Conservation (phyloP, 2,329 filamentous ascomycete species). For the Fusarium sp. region DNA sequence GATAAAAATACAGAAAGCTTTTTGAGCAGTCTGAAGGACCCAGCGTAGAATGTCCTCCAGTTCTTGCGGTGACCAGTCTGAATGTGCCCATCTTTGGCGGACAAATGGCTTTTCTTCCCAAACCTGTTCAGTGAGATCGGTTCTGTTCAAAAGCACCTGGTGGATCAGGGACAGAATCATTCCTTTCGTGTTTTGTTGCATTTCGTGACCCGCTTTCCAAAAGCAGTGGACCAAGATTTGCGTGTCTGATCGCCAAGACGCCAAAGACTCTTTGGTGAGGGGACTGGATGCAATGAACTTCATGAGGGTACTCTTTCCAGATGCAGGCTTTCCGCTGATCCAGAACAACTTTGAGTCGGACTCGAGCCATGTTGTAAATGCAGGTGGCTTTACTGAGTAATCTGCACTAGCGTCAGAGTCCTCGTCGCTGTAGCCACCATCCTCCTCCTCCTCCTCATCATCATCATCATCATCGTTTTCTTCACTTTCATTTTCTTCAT, state of each 20-base stretch:
- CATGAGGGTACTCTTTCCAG: not conserved
- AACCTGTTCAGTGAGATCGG: not conserved
- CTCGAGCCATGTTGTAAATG: not conserved
- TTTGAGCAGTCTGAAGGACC: not conserved
- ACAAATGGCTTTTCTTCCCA: not conserved
- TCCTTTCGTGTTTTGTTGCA: not conserved
- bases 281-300: not conserved
- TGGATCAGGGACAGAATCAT: not conserved
- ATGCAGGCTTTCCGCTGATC: constrained; percentile 2
- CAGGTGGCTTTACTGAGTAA: accelerated
- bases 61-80: not conserved
- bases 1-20: not conserved
- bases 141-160: not conserved
- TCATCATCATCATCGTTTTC: not conserved
- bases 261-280: not conserved
- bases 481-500: not conserved
- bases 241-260: accelerated
- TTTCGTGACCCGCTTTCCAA: not conserved
- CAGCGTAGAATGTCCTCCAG: not conserved
- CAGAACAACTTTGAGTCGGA: not conserved
- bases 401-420: accelerated
- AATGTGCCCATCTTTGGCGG: not conserved
- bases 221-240: not conserved
- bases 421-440: too few species aligned
- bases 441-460: not conserved